Conservation (phyloP, 768 basidiomycete species). For the Chalciporus pseudorubinellus region DNA sequence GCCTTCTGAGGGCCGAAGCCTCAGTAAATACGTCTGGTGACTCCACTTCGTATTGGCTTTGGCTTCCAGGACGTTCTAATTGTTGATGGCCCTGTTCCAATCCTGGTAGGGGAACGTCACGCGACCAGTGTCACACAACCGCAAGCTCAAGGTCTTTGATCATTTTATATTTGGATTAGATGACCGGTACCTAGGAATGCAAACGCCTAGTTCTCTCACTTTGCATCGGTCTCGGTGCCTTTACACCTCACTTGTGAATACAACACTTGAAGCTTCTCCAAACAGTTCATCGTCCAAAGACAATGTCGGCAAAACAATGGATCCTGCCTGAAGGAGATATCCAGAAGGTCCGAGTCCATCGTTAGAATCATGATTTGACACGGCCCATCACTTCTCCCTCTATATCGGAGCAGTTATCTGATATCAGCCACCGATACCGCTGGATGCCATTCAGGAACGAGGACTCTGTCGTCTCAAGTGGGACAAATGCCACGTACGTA, state of each 20-base stretch:
- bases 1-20: constrained; percentile 7
- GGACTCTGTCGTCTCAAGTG: background rate
- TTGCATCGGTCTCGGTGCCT: background rate
- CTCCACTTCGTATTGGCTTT: background rate
- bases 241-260: background rate
- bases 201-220: background rate
- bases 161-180: constrained; percentile 8
- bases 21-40: background rate
- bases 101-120: background rate
- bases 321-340: background rate
- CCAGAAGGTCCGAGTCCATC: background rate
- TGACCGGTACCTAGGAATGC: background rate
- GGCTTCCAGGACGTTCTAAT: constrained; percentile 4
- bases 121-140: constrained; percentile 17
- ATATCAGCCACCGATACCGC: background rate
- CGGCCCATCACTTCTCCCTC: no score
- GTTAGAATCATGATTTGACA: background rate
- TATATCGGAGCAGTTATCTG: background rate
- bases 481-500: no score
- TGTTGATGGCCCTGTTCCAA: background rate
- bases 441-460: background rate
- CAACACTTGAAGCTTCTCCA: background rate
- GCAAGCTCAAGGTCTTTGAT: background rate
- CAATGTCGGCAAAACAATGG: background rate
- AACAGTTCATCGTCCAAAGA: background rate